phyloP scores from a whole-genome alignment of 2,329 filamentous ascomycete species.

The Ascochyta fabae region DNA sequence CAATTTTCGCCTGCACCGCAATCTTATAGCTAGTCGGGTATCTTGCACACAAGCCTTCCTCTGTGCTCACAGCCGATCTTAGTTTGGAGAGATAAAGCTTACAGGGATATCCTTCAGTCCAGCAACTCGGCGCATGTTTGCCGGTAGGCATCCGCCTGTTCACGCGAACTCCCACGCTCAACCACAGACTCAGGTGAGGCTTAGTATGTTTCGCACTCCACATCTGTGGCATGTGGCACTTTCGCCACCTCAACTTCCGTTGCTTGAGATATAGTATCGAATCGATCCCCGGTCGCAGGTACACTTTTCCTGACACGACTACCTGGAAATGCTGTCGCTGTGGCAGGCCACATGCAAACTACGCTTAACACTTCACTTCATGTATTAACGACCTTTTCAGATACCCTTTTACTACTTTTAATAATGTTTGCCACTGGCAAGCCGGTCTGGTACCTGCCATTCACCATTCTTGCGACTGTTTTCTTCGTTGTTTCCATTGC shows the following conservation, averaged over 20 bases:
- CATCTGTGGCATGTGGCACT: neutral
- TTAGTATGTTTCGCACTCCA: conserved; percentile 34
- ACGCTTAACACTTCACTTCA: conserved; percentile 1
- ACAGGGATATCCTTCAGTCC: neutral
- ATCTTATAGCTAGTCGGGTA: too few relatives aligned
- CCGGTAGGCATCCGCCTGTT: neutral
- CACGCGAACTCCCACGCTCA: neutral
- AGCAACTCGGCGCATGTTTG: neutral
- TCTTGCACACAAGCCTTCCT: too few relatives aligned
- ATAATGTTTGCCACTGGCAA: conserved; percentile 39
- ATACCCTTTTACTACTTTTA: conserved; percentile 18
- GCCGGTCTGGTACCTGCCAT: conserved; percentile 34
- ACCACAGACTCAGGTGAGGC: conserved; percentile 18
- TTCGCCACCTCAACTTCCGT: neutral
- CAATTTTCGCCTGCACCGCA: neutral
- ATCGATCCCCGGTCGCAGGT: conserved; percentile 1
- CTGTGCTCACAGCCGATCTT: too few relatives aligned
- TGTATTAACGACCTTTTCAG: conserved; percentile 19
- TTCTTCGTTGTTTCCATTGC: conserved; percentile 28
- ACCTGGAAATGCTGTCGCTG: conserved; percentile 12
- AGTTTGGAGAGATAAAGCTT: neutral
- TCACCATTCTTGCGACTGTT: conserved; percentile 17
- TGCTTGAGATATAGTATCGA: conserved; percentile 21
- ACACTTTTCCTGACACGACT: neutral
- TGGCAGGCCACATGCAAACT: conserved; percentile 17